Conservation (phyloP, 2,329 filamentous ascomycete genomes). For the Venturia aucupariae region DNA sequence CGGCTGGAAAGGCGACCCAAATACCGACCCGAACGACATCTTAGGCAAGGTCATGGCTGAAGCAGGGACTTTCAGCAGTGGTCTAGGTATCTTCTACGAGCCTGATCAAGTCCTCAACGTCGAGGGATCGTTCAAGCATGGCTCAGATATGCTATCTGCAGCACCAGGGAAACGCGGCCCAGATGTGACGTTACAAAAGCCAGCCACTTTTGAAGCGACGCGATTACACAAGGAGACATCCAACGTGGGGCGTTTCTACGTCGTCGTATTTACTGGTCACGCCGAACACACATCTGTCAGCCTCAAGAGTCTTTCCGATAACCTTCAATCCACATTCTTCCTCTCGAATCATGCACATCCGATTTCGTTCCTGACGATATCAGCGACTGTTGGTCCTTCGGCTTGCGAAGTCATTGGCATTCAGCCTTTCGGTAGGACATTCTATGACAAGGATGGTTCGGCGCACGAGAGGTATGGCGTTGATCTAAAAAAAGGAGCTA, state of each 20-base stretch:
- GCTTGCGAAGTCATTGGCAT: constrained; percentile 24
- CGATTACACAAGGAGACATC: constrained; percentile 37
- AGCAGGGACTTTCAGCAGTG: constrained; percentile 24
- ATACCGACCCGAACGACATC: constrained; percentile 23
- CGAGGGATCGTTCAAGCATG: constrained; percentile 14
- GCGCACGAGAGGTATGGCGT: constrained; percentile 28
- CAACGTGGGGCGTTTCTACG: constrained; percentile 35
- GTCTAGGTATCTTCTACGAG: constrained; percentile 23
- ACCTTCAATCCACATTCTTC: constrained; percentile 10
- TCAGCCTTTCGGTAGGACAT: constrained; percentile 28
- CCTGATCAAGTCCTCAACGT: constrained; percentile 29
- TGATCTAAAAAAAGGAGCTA: constrained; percentile 18
- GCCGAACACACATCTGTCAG: constrained; percentile 14
- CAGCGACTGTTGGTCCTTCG: constrained; percentile 21
- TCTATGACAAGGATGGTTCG: constrained; percentile 25
- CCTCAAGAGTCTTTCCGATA: constrained; percentile 17
- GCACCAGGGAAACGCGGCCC: constrained; percentile 37
- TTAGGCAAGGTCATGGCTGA: constrained; percentile 23
- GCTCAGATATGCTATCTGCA: constrained; percentile 17
- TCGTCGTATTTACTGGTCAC: constrained; percentile 35
- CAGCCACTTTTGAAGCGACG: constrained; percentile 36
- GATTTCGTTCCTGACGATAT: constrained; percentile 23
- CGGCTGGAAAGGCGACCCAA: constrained; percentile 24
- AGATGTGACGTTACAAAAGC: constrained; percentile 37
- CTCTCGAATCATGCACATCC: constrained; percentile 17